Evolutionary conservation across 2,329 filamentous ascomycete species (phyloP).

Genomic region (Aspergillus udagawae): DNA sequence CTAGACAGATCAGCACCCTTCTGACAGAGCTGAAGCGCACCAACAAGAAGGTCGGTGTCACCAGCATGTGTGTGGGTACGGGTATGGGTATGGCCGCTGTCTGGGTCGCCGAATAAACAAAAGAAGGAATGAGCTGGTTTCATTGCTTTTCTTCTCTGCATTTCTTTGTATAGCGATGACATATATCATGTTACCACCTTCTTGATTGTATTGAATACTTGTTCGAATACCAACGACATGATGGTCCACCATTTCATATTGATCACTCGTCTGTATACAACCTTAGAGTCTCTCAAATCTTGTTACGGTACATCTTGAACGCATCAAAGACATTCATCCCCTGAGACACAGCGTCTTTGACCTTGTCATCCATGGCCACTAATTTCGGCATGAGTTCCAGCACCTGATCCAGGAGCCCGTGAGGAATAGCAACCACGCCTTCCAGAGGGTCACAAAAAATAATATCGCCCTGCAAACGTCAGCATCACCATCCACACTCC

Average conservation of each 20-base stretch:
- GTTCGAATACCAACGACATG: slow-evolving; percentile 15
- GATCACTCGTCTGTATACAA: background rate
- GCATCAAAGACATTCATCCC: slow-evolving; percentile 63
- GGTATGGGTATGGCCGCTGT: slow-evolving; percentile 98
- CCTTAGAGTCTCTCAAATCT: slow-evolving; percentile 5
- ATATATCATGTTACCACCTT: slow-evolving; percentile 6
- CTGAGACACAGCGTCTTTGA: slow-evolving; percentile 60
- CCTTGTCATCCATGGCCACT: slow-evolving; percentile 53
- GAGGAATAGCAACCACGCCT: slow-evolving; percentile 65
- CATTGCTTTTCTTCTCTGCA: slow-evolving; percentile 12
- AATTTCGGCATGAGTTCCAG: slow-evolving; percentile 56
- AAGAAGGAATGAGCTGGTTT: slow-evolving; percentile 20
- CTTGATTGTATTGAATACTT: slow-evolving; percentile 18
- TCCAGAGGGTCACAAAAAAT: slow-evolving; percentile 67
- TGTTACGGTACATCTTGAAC: slow-evolving; percentile 55
- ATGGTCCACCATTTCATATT: background rate
- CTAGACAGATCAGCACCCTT: slow-evolving; percentile 87
- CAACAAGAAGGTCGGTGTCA: slow-evolving; percentile 80
- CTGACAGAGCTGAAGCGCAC: slow-evolving; percentile 85
- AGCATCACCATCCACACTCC: background rate
- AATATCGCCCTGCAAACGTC: slow-evolving; percentile 54
- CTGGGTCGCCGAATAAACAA: slow-evolving; percentile 81
- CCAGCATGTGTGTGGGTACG: slow-evolving; percentile 94
- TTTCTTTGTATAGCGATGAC: slow-evolving; percentile 12
- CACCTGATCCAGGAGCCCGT: slow-evolving; percentile 56